Evolutionary conservation across 192 early-diverging fungal species (phyloP), one percentile per base, ranked within the genome.

Genomic region (Umbelopsis isabellina): DNA sequence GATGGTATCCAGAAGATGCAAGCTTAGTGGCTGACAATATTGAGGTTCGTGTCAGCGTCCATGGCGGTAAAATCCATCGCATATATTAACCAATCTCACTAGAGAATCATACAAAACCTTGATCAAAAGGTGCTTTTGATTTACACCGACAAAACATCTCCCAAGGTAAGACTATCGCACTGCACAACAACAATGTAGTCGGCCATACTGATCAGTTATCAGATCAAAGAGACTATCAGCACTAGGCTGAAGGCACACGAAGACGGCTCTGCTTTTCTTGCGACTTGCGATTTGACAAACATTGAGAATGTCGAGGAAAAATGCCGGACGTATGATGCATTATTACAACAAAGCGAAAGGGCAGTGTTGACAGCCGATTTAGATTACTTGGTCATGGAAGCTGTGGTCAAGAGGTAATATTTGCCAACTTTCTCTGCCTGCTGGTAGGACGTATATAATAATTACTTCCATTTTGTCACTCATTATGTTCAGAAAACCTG

Each of bases 1-100:
- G 72, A 47, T 78, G 76, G 76, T 78, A 78, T 49, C 55, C 76
- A 4, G 76, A 78, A 67, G 68, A 78, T 46, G 76, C 72, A n/a
- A 23, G 25, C 30, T 50, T 49, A 27, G 55, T 78, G 18, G 76
- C 51, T 20, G 76, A 73, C 49, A 67, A 49, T 12, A 53, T 78
- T 13, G 65, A 73, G 68, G 76, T 78, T 45, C 16, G 55, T 16
- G 8, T 10, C 37, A 13, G 37, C 37, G 10, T 10, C 1, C 5
- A 41, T 41, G 37, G 37, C 7, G 1, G 5, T 10, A 6, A 10
- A 41, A 41, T 41, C 7, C 37, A 41, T 41, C 6, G 10, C 6
- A 41, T 41, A 41, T 41, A 41, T 22, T 67, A 25, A 67, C 21
- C 9, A 4, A 27, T 49, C 23, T 49, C 2, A 1, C 69, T 69